Evolutionary conservation across 2,329 filamentous ascomycete species (phyloP).

Genomic region (Teratosphaeria pseudoeucalypti): DNA sequence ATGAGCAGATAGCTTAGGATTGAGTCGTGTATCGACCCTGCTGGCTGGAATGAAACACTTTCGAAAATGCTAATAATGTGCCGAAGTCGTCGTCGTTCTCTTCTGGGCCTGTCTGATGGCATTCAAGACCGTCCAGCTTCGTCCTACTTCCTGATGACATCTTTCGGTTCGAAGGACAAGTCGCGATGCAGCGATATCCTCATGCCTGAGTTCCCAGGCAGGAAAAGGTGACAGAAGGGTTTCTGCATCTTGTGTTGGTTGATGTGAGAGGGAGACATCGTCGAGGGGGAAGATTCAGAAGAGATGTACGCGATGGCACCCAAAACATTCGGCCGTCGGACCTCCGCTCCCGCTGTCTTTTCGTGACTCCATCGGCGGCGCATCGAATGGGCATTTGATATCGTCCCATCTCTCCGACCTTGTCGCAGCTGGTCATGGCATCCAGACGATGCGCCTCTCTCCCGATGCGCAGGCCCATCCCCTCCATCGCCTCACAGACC

Average conservation of each 20-base stretch:
- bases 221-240: too few relatives aligned
- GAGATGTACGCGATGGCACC: neutral
- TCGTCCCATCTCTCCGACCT: neutral
- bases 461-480: conserved; percentile 11
- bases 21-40: neutral
- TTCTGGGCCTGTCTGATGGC: too few relatives aligned
- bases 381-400: neutral
- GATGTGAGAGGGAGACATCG: too few relatives aligned
- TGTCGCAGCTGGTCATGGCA: conserved; percentile 4
- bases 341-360: neutral
- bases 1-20: neutral
- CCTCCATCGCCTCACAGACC: conserved; percentile 10
- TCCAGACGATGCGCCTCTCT: conserved; percentile 15
- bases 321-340: neutral
- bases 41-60: neutral
- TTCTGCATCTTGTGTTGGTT: too few relatives aligned
- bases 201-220: too few relatives aligned
- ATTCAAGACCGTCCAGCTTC: too few relatives aligned
- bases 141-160: too few relatives aligned
- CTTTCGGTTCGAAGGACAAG: too few relatives aligned
- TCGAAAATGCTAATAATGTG: neutral
- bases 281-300: too few relatives aligned
- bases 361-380: neutral
- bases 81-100: too few relatives aligned
- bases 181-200: too few relatives aligned